Evolutionary conservation across 441 rosid genomes (phyloP).

Genomic region (Macaranga tanarius): DNA sequence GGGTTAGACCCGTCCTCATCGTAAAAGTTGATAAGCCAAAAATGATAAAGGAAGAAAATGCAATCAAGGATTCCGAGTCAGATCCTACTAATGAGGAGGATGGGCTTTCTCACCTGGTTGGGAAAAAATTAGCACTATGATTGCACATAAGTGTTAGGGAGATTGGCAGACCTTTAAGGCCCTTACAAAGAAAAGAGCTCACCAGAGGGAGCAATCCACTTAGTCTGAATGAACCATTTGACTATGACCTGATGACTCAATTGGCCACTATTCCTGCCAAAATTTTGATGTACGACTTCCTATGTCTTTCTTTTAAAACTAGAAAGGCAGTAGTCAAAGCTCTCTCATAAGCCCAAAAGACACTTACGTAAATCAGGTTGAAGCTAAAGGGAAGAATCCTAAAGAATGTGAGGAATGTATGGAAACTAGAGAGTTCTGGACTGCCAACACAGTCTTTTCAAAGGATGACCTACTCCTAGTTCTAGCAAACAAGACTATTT

Average conservation of each 20-base stretch:
- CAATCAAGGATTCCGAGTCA: neutral
- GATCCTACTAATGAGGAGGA: conserved; percentile 10
- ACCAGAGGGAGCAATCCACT: neutral
- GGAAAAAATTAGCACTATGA: too few species aligned
- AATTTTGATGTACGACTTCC: neutral
- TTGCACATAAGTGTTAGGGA: neutral
- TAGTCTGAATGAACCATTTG: neutral
- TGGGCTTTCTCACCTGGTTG: neutral
- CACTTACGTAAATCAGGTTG: neutral
- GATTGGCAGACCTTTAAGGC: neutral
- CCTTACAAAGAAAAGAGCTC: neutral
- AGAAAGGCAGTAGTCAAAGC: too few species aligned
- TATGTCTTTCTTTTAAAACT: too few species aligned
- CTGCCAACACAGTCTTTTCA: too few species aligned
- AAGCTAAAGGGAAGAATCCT: neutral
- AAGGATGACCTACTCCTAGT: too few species aligned
- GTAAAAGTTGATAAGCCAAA: too few species aligned
- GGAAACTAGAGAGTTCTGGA: neutral
- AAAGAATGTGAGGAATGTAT: neutral
- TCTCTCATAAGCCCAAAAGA: neutral
- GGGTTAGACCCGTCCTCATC: too few species aligned
- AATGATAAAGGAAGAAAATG: neutral
- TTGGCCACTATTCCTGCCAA: neutral
- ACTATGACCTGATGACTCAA: neutral
- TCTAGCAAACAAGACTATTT: too few species aligned